These are phyloP conservation scores for Trifolium dubium DNA, from an alignment of 306 rosid genomes.

Conservation along the genomic window DNA sequence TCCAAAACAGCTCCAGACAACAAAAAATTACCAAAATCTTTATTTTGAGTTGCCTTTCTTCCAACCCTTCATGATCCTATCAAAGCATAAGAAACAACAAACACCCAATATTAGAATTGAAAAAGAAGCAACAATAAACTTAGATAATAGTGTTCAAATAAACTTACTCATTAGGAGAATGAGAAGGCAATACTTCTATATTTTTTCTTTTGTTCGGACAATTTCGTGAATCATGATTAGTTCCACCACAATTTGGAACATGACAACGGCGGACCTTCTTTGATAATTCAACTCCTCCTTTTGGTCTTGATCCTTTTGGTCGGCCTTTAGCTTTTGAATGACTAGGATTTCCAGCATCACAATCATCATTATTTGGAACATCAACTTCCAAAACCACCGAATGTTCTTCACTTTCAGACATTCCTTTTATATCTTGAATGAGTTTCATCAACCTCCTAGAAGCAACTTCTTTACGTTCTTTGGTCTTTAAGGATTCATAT, in stretches of 20 bases:
- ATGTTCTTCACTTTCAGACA: background rate
- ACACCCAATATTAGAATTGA: no score
- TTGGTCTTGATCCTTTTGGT: background rate
- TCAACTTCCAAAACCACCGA: background rate
- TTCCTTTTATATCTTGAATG: background rate
- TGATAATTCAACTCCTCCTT: background rate
- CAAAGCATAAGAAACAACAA: background rate
- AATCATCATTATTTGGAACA: background rate
- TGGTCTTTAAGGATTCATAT: background rate
- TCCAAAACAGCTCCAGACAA: no score
- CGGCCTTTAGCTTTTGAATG: background rate
- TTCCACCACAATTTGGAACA: background rate
- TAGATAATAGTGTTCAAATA: no score
- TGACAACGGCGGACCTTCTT: background rate
- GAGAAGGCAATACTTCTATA: background rate
- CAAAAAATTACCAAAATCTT: no score
- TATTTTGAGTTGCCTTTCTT: no score
- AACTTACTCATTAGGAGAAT: no score
- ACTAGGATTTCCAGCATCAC: background rate
- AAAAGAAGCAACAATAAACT: no score
- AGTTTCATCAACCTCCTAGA: background rate
- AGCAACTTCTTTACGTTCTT: background rate
- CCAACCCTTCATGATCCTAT: background rate
- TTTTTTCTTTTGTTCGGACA: background rate
- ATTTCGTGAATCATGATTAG: background rate